A percentile compares a stretch with the other conserved stretches of the same genome.
Conservation (phyloP, 495 filamentous ascomycete genomes). For the Aspergillus hancockii region DNA sequence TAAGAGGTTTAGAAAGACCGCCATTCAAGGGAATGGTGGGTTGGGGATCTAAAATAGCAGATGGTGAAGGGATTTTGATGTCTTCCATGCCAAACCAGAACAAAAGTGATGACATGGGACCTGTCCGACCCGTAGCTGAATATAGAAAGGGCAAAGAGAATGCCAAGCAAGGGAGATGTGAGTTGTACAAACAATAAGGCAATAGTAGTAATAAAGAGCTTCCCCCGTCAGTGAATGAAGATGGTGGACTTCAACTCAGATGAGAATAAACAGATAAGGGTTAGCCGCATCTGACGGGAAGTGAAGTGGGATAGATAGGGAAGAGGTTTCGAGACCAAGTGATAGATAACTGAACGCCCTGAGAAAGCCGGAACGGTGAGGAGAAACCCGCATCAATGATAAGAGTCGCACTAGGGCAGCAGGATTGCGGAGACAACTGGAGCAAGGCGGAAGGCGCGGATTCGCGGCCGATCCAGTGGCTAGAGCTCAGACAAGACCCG, state of each 20-base stretch:
- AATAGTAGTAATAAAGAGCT: neutral
- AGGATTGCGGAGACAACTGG: constrained; percentile 28
- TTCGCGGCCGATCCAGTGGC: constrained; percentile 20
- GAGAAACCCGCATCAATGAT: constrained; percentile 29
- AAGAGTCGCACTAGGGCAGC: constrained; percentile 26
- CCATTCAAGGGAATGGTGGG: constrained; percentile 29
- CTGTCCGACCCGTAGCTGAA: neutral
- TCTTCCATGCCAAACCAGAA: constrained; percentile 54
- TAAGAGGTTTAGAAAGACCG: constrained; percentile 32
- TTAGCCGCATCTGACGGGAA: constrained; percentile 11
- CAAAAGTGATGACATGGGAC: constrained; percentile 7
- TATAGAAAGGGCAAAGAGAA: constrained; percentile 2
- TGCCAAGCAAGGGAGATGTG: neutral
- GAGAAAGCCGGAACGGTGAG: constrained; percentile 21
- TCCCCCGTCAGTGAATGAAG: neutral
- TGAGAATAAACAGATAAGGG: constrained; percentile 19
- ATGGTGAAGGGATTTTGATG: constrained; percentile 65
- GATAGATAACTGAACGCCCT: constrained; percentile 24
- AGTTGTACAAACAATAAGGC: constrained; percentile 1
- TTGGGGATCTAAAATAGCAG: constrained; percentile 56
- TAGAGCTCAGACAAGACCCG: constrained; percentile 21
- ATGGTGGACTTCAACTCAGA: constrained; percentile 5
- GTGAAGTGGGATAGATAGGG: constrained; percentile 20
- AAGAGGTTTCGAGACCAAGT: constrained; percentile 6
- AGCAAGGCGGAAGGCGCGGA: constrained; percentile 24